phyloP scores from a whole-genome alignment of 305 asterid species.

The Fraxinus sp. region DNA sequence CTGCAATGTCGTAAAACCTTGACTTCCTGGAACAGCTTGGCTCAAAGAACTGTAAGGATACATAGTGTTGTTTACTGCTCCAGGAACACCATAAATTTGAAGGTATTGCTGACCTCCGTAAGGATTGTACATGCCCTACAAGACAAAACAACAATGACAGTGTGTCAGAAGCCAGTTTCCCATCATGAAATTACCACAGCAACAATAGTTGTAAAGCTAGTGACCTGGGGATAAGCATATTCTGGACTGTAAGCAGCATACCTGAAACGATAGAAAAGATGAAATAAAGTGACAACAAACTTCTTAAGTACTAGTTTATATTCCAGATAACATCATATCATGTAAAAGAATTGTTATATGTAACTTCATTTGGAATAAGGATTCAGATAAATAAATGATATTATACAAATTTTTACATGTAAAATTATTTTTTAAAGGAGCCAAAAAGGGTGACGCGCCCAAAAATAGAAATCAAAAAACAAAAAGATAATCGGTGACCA shows the following conservation, averaged over 20 bases:
- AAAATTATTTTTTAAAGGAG: not conserved
- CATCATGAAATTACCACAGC: constrained; percentile 9
- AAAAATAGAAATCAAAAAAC: not conserved
- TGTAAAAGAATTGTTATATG: not conserved
- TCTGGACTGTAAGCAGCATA: constrained; percentile 84
- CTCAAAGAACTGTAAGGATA: constrained; percentile 79
- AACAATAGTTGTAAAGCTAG: constrained; percentile 31
- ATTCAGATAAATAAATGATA: not conserved
- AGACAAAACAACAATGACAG: constrained; percentile 19
- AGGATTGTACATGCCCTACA: constrained; percentile 84
- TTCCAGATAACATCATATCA: not conserved
- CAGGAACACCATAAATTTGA: constrained; percentile 83
- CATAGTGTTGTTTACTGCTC: constrained; percentile 64
- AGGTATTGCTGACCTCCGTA: constrained; percentile 91
- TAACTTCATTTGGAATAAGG: not conserved
- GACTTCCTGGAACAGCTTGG: constrained; percentile 77
- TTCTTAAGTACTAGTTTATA: not conserved
- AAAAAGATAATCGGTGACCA: not conserved
- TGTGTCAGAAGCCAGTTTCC: constrained; percentile 23
- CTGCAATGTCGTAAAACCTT: constrained; percentile 61
- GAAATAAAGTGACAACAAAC: not conserved
- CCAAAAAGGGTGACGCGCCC: not conserved
- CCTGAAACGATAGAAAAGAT: constrained; percentile 44
- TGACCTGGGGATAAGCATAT: constrained; percentile 84
- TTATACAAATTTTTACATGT: not conserved